These are phyloP conservation scores for Solanum dulcamara DNA, from an alignment of 257 asterid species.

Conservation along the genomic window DNA sequence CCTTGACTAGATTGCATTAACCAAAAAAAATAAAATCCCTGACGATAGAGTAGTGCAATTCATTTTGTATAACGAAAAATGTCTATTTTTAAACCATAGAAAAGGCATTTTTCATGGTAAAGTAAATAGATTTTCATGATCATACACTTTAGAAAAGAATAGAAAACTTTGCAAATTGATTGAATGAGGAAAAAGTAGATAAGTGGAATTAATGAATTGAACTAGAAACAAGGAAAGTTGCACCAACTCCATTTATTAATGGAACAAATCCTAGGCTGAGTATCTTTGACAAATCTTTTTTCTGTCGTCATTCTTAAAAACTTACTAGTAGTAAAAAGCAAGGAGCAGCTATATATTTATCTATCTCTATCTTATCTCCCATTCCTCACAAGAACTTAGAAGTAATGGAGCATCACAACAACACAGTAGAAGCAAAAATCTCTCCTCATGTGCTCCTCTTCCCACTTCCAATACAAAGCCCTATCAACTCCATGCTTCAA, in stretches of 20 bases:
- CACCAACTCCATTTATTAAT: not conserved
- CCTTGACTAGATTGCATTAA: not conserved
- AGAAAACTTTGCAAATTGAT: not conserved
- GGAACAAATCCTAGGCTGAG: not conserved
- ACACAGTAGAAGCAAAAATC: not conserved
- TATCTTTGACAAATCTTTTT: not conserved
- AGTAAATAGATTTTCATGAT: not conserved
- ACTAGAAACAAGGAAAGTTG: not conserved
- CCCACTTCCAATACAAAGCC: slow-evolving; percentile 37
- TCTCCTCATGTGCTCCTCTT: slow-evolving; percentile 37
- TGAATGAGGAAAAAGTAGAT: not conserved
- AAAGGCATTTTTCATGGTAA: not conserved
- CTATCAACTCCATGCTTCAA: slow-evolving; percentile 33
- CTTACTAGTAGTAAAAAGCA: not conserved
- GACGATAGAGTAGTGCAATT: not conserved
- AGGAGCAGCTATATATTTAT: not conserved
- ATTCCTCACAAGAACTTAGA: not conserved
- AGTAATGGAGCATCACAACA: not conserved
- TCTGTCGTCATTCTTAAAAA: not conserved
- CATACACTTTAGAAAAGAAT: not conserved
- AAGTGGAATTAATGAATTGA: not conserved
- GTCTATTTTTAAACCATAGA: too few species aligned
- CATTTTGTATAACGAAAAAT: too few species aligned
- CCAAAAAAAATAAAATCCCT: not conserved
- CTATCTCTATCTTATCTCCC: not conserved